These are phyloP conservation scores for Catunica adiposa DNA, from an alignment of 2,329 filamentous ascomycete genomes.

Conservation along the genomic window DNA sequence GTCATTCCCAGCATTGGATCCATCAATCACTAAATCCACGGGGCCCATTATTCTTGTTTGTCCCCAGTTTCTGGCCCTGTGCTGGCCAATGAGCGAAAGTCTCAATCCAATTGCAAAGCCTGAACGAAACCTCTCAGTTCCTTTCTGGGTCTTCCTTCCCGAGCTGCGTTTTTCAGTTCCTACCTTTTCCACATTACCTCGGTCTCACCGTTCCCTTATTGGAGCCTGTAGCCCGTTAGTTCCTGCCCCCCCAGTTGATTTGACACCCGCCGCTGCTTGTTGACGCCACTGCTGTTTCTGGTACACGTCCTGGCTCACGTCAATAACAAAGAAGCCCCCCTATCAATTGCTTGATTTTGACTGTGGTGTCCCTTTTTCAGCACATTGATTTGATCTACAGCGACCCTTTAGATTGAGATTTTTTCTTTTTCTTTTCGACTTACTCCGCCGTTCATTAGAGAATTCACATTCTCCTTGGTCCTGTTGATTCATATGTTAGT, in stretches of 20 bases:
- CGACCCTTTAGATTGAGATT: neutral
- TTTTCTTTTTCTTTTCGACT: conserved; percentile 4
- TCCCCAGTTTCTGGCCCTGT: neutral
- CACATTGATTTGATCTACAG: neutral
- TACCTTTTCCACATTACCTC: conserved; percentile 2
- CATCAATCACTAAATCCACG: neutral
- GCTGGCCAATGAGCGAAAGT: conserved; percentile 4
- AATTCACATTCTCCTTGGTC: conserved; percentile 1
- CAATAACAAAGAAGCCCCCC: neutral
- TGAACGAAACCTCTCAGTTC: conserved; percentile 2
- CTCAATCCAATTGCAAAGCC: conserved; percentile 11
- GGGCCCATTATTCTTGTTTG: neutral
- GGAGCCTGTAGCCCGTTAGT: neutral
- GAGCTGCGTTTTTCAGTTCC: conserved; percentile 6
- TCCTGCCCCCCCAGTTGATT: neutral
- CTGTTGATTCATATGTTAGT: neutral
- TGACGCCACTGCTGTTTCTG: neutral
- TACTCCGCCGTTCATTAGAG: conserved; percentile 14
- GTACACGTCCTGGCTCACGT: neutral
- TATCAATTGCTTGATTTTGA: conserved; percentile 4
- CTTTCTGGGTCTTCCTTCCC: conserved; percentile 11
- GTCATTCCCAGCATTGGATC: neutral
- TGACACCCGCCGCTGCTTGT: neutral
- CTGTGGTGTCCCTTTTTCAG: conserved; percentile 4
- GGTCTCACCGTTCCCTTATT: neutral